Evolutionary conservation across 2,329 filamentous ascomycete species (phyloP), one percentile per base, ranked within the genome.

Genomic region (Neopestalotiopsis sp.): DNA sequence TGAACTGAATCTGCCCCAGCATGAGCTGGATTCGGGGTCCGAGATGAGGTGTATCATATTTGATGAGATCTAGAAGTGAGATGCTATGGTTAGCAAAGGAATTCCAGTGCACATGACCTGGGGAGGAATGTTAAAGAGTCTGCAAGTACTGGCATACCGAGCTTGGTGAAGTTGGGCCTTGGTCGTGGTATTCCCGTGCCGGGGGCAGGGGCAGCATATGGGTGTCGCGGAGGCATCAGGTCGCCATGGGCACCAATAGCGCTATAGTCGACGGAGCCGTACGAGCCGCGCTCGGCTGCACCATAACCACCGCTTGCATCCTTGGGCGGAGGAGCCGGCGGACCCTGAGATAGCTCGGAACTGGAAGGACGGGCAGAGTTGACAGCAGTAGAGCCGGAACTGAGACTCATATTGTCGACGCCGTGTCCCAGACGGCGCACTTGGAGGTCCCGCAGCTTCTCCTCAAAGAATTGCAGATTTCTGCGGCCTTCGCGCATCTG

Each of bases 1-100:
- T 99, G 86, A 99, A 99, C 81, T 98, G 94, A 72, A 99, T 91
- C 81, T 99, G 96, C 62, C 96, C 97, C 77, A 99, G 86, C 96
- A 99, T 99, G 77, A 98, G 92, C 84, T 99, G 96, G 77, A 99
- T 99, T 74, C 97, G 94, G 70, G 96, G 95, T 42, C 96, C 96
- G 71, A 99, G 91, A 80, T 98, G 94, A 20, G 93, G 93, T 40
- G 95, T 98, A 79, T 99, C 96, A 83, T 97, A 97, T 89, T 98
- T 98, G 84, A 99, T 98, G 72, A 99, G 86, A 82, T 99, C 96
- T 98, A 70, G 2, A 6, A 42, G 30, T 14, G 32, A 40, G 10
- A 28, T 13, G 30, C 17, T 13, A n/a, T 64, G 56, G 40, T 53
- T 30, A 24, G 42, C 67, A 62, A 67, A 69, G 73, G 67, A 73